Evolutionary conservation across 1,139 yeast species (phyloP), one percentile per base, ranked within the genome.

Genomic region (Waltiozyma sp.): DNA sequence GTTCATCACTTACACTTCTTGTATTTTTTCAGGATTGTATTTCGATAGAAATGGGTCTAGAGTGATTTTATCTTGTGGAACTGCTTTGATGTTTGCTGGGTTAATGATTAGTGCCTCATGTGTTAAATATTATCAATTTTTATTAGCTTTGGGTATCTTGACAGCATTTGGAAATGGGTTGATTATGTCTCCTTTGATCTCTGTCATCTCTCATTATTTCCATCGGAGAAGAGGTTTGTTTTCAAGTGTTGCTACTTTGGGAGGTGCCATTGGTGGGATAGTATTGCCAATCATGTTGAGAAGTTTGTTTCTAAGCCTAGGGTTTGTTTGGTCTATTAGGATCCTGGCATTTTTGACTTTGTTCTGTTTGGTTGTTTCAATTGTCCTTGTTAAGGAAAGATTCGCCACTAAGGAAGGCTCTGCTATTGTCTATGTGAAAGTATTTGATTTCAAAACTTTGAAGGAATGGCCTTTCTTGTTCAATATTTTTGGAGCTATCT

Each of bases 201-300:
- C 80, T 5, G 75, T 72, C 7, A 65, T 80, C 28, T 73, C 80
- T 2, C 87, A 80, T 52, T 81, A 82, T 73, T 82, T 79, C 53
- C 64, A 70, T 47, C 66, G 56, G 46, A 76, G 68, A 45, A 63
- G 89, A 48, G 88, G 82, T 2, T 59, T 72, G 47, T 86, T 86
- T 16, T 56, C 74, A 39, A 77, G 84, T 1, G 55, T 78, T 7
- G 82, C 82, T 0, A 71, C 80, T 5, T 72, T 75, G 51, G 86
- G 88, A n/a, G 87, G 88, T 0, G 69, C 79, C 26, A 56, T 79
- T 6, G 89, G 89, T 19, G 85, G 86, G 40, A 71, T 79, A 28
- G 61, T 77, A 1, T 76, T 78, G 55, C 81, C 88, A 2, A 60
- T 80, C 18, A 67, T 78, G 71, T 64, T 80, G 46, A 69, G 80